Base-by-base conservation (phyloP, 2,329 filamentous ascomycete species). In the Paraphaeosphaeria minitans region DNA sequence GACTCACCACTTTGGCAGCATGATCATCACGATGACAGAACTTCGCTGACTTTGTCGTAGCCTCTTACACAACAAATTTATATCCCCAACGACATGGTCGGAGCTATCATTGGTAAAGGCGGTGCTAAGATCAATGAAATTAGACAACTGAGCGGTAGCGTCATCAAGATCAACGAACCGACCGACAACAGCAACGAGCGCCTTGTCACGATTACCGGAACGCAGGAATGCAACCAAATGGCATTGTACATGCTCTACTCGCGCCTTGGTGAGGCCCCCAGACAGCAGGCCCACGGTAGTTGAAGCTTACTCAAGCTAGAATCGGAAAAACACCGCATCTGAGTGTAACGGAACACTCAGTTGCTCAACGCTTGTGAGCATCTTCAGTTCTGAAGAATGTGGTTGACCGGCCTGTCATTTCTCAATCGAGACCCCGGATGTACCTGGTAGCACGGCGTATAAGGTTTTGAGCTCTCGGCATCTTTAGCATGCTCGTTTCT, bases 91-190 rank as follows among this genome's bases (percentile, higher is more conserved):
- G 95, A 99, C 74, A 98, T 99, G 95, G 95, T 99, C 55, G 95
- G 95, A 63, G 95, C 95, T 56, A 99, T 99, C 71, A 99, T 99
- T 70, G 95, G 95, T 73, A 99, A 99, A 81, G 95, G 95, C 62
- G 95, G 95, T 65, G 91, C 93, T 56, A 99, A 99, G 86, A 99
- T 99, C 84, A 99, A 99, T 75, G 95, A 99, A 80, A 99, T 99
- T 66, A 89, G 95, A 68, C 93, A 97, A 77, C 88, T 99, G 70
- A 96, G 91, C 77, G 95, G 94, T 68, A 98, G 94, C 80, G 93
- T 99, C 48, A 98, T 99, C 79, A 99, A 99, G 84, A 99, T 99
- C 84, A 98, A 99, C 76, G 95, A 99, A 77, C 95, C 95, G 1
- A 95, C 97, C 77, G 95, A 98, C 78, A 98, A 96, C 80, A 98